Conservation (phyloP, 2,329 filamentous ascomycete species). For the Biscogniauxia mediterranea region DNA sequence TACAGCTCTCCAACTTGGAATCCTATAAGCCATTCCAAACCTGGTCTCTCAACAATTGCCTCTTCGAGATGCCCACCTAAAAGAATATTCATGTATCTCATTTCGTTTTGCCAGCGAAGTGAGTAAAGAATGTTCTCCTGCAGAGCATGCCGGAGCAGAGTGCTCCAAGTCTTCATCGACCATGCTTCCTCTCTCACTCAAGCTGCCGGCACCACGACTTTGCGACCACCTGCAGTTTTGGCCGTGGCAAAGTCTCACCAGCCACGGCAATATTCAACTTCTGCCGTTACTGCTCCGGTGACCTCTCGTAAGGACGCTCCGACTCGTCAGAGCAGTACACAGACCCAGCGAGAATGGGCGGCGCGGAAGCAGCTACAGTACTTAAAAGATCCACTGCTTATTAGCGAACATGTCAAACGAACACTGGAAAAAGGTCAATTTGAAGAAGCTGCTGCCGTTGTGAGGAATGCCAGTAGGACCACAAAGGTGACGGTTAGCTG, state of each 20-base stretch:
- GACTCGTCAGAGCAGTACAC: not conserved
- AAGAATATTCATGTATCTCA: not conserved
- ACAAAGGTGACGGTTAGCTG: conserved; percentile 72
- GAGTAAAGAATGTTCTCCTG: conserved; percentile 38
- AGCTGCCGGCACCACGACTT: not conserved
- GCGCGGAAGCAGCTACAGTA: conserved; percentile 58
- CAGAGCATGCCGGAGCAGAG: conserved; percentile 35
- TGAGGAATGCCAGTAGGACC: conserved; percentile 65
- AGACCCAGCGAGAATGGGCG: conserved; percentile 28
- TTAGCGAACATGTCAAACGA: conserved; percentile 65
- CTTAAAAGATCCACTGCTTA: conserved; percentile 68
- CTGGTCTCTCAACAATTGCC: not conserved
- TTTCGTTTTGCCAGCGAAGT: not conserved
- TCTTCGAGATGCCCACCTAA: conserved; percentile 7
- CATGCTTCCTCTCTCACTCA: conserved; percentile 15
- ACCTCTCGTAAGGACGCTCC: not conserved
- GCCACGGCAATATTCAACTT: not conserved
- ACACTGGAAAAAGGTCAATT: conserved; percentile 58
- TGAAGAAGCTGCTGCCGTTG: conserved; percentile 66
- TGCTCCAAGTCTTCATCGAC: conserved; percentile 19
- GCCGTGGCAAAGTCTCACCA: not conserved
- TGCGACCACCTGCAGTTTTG: not conserved
- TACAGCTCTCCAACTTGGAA: not conserved
- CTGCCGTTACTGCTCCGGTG: not conserved
- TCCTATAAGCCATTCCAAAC: not conserved